Conservation (phyloP, 371 early-diverging fungal species). For the Syncephalastrum racemosum region DNA sequence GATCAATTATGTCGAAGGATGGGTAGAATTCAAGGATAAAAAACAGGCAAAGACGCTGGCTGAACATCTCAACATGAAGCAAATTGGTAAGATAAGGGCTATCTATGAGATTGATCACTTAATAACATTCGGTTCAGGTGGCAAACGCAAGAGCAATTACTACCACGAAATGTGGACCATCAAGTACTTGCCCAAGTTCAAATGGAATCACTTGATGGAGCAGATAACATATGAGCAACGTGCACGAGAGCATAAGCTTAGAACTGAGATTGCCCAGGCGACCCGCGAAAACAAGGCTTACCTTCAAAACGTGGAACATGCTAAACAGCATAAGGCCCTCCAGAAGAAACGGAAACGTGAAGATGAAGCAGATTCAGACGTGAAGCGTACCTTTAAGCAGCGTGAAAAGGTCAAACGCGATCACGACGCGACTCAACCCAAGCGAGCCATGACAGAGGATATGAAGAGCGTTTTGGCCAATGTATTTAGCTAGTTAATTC, state of each 20-base stretch:
- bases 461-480: slow-evolving; percentile 40
- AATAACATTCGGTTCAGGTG: slow-evolving; percentile 40
- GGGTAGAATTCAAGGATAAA: slow-evolving; percentile 96
- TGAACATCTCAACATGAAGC: slow-evolving; percentile 71
- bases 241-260: slow-evolving; percentile 81
- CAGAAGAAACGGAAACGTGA: slow-evolving; percentile 54
- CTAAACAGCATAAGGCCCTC: slow-evolving; percentile 83
- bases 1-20: slow-evolving; percentile 90
- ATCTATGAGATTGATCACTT: background rate
- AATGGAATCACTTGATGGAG: slow-evolving; percentile 94
- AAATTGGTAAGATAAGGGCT: slow-evolving; percentile 55
- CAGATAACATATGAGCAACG: slow-evolving; percentile 85
- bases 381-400: slow-evolving; percentile 67
- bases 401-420: slow-evolving; percentile 39
- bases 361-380: slow-evolving; percentile 12
- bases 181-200: slow-evolving; percentile 94
- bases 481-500: slow-evolving; percentile 34
- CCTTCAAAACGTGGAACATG: slow-evolving; percentile 79
- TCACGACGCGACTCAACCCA: slow-evolving; percentile 30
- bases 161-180: slow-evolving; percentile 96
- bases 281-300: slow-evolving; percentile 85
- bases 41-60: slow-evolving; percentile 82
- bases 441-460: slow-evolving; percentile 22
- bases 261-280: slow-evolving; percentile 84
- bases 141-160: slow-evolving; percentile 79